phyloP scores from a whole-genome alignment of 257 asterid species.

The Salvia miltiorrhiza region DNA sequence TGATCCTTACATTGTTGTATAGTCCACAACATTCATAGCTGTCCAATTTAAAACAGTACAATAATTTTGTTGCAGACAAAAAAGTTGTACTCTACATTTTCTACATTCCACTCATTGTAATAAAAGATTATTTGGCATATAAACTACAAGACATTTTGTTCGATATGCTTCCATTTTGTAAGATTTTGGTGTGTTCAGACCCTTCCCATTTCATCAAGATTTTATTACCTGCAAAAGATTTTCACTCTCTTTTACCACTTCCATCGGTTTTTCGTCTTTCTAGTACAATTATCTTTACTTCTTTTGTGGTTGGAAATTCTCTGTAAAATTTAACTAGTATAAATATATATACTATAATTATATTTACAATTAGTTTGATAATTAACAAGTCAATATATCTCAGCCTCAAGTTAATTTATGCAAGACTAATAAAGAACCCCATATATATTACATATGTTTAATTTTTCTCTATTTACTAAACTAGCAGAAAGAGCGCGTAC shows the following conservation, averaged over 20 bases:
- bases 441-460: too few relatives aligned
- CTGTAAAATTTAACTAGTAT: too few relatives aligned
- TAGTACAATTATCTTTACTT: too few relatives aligned
- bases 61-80: constrained; percentile 24
- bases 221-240: constrained; percentile 9
- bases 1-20: neutral
- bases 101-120: neutral
- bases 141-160: constrained; percentile 7
- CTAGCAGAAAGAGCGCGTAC: too few relatives aligned
- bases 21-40: constrained; percentile 33
- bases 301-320: too few relatives aligned
- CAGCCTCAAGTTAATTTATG: too few relatives aligned
- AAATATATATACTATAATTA: too few relatives aligned
- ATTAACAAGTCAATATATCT: too few relatives aligned
- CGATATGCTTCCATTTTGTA: neutral
- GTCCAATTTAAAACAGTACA: constrained; percentile 32
- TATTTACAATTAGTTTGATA: too few relatives aligned
- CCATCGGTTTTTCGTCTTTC: too few relatives aligned
- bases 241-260: neutral
- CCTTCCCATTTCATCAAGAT: neutral
- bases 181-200: neutral
- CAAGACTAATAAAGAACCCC: too few relatives aligned
- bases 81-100: neutral
- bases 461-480: too few relatives aligned
- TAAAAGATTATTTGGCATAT: neutral